phyloP scores from a whole-genome alignment of 164 flowering plant species.

The Hamamelis virginiana region DNA sequence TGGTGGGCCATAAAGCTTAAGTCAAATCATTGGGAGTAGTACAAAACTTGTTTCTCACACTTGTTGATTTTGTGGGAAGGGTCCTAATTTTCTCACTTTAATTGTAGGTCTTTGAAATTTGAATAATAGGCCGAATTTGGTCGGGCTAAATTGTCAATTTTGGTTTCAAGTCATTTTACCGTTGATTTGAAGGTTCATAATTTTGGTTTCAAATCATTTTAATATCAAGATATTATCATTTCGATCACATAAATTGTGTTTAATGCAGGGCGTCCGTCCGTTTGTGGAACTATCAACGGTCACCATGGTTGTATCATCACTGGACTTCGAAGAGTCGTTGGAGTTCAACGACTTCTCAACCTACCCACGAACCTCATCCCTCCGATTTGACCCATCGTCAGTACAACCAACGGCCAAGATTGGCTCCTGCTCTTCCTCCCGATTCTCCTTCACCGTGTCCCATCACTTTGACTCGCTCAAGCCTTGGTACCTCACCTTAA shows the following conservation, averaged over 20 bases:
- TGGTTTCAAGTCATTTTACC: too few relatives aligned
- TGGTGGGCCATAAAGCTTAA: not conserved
- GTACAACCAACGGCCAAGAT: constrained; percentile 51
- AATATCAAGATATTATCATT: too few relatives aligned
- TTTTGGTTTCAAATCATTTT: too few relatives aligned
- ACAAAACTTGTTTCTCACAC: not conserved
- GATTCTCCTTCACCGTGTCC: constrained; percentile 84
- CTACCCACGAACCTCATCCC: constrained; percentile 72
- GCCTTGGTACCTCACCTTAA: constrained; percentile 85
- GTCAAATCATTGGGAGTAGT: not conserved
- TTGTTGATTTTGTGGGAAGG: not conserved
- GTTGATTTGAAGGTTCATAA: too few relatives aligned
- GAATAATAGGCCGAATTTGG: too few relatives aligned
- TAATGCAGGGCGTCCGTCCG: constrained; percentile 86
- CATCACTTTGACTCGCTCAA: constrained; percentile 82
- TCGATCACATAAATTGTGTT: too few relatives aligned
- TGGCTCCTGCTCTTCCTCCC: constrained; percentile 81
- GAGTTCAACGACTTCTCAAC: constrained; percentile 63
- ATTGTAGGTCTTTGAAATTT: too few relatives aligned
- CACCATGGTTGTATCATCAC: constrained; percentile 68
- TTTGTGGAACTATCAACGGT: constrained; percentile 73
- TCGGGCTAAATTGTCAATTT: too few relatives aligned
- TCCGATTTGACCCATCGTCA: constrained; percentile 64
- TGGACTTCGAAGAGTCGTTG: constrained; percentile 69
- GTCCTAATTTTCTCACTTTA: not conserved